These are phyloP conservation scores for Plasmodium berghei DNA, from an alignment of 169 alveolate genomes.

Conservation along the genomic window DNA sequence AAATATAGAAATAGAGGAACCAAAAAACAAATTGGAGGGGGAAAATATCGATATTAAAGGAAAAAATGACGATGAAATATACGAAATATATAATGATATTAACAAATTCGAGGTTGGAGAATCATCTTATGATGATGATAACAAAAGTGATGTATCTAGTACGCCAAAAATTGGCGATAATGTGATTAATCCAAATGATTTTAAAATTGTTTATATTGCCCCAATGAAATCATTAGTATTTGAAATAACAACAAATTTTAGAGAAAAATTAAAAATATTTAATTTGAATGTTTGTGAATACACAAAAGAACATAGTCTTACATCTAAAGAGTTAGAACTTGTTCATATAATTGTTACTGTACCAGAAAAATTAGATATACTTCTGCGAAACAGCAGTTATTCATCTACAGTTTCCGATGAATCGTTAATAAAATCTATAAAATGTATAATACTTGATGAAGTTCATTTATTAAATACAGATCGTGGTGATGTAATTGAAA, in stretches of 20 bases:
- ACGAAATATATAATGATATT: not conserved
- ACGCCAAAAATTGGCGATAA: not conserved
- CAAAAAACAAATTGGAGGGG: not conserved
- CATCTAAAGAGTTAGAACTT: slow-evolving; percentile 95
- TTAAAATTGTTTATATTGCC: slow-evolving; percentile 98
- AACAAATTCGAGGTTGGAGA: too few relatives aligned
- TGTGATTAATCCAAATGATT: slow-evolving; percentile 84
- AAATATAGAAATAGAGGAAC: not conserved
- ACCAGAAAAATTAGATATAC: slow-evolving; percentile 99
- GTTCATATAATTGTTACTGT: slow-evolving; percentile 99
- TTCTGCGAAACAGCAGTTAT: slow-evolving; percentile 97
- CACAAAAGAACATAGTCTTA: slow-evolving; percentile 83
- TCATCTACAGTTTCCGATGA: slow-evolving; percentile 87
- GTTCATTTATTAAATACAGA: slow-evolving; percentile 98
- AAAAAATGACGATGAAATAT: not conserved
- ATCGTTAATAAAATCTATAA: slow-evolving; percentile 92
- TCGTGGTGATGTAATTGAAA: slow-evolving; percentile 99
- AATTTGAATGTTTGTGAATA: slow-evolving; percentile 61
- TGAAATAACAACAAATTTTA: slow-evolving; percentile 85
- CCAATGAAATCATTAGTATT: slow-evolving; percentile 99
- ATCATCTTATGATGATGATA: not conserved
- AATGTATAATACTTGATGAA: slow-evolving; percentile 99
- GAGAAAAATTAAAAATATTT: slow-evolving; percentile 38
- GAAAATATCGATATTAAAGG: not conserved
- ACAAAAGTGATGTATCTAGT: not conserved